A percentile compares a stretch with the other conserved stretches of the same genome.
Evolutionary conservation across 345 rosid genomes (phyloP).

Genomic region (Populus tremula): DNA sequence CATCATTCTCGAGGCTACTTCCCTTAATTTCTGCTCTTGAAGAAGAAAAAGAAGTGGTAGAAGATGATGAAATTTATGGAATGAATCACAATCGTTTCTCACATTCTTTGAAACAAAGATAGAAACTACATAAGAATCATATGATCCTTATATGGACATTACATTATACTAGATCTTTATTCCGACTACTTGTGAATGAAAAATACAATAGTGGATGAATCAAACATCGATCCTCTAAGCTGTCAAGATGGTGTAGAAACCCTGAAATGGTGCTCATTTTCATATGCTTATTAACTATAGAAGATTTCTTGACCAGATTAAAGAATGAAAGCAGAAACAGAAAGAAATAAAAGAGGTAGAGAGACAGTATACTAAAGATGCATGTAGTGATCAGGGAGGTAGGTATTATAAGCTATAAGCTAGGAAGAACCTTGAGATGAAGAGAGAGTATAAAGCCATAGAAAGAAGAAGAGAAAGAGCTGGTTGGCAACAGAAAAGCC

Average conservation of each 20-base stretch:
- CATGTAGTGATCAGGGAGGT: not conserved
- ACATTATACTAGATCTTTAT: not conserved
- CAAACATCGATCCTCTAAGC: not conserved
- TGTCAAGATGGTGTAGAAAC: not conserved
- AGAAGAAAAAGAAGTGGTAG: not conserved
- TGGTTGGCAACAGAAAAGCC: constrained; percentile 9
- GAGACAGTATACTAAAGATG: not conserved
- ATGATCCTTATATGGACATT: too few relatives aligned
- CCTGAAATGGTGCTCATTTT: not conserved
- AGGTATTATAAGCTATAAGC: not conserved
- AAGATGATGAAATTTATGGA: not conserved
- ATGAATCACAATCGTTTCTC: not conserved
- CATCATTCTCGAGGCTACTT: not conserved
- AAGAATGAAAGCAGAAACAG: not conserved
- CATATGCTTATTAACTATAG: not conserved
- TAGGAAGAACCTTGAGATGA: constrained; percentile 22
- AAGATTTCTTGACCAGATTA: not conserved
- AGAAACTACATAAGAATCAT: not conserved
- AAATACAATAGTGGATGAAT: not conserved
- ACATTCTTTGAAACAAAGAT: not conserved
- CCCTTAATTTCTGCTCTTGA: not conserved
- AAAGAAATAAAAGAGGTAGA: not conserved
- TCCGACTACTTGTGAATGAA: too few relatives aligned
- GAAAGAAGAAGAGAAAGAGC: constrained; percentile 4
- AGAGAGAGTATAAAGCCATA: constrained; percentile 14